A percentile compares a stretch with the other conserved stretches of the same genome.
phyloP scores from a whole-genome alignment of 768 basidiomycete species.

The Lenzites betulinus region DNA sequence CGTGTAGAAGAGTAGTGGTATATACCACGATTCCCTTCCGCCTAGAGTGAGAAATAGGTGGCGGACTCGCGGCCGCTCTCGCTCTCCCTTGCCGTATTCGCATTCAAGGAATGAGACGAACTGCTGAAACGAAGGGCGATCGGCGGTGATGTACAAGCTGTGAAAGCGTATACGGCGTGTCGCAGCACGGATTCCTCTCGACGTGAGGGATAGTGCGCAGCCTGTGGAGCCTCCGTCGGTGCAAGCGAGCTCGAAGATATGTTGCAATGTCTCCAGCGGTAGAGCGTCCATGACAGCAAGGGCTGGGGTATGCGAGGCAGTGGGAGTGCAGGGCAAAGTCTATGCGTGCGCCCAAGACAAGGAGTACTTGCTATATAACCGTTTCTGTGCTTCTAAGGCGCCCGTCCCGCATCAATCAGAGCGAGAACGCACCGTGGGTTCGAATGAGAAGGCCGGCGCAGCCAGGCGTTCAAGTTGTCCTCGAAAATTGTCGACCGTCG shows the following conservation, averaged over 20 bases:
- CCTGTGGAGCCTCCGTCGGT: not conserved
- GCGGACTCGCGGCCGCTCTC: not conserved
- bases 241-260: not conserved
- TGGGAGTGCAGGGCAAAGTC: too few species aligned
- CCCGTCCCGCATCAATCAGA: too few species aligned
- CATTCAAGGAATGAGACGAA: not conserved
- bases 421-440: too few species aligned
- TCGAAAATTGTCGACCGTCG: too few species aligned
- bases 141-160: not conserved
- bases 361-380: too few species aligned
- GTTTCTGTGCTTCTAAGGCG: too few species aligned
- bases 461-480: too few species aligned
- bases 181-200: not conserved
- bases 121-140: not conserved
- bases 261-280: not conserved
- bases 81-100: not conserved
- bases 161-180: not conserved
- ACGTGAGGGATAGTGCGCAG: not conserved
- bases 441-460: too few species aligned
- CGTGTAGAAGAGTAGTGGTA: not conserved
- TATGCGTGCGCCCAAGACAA: too few species aligned
- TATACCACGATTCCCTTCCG: not conserved
- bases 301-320: too few species aligned
- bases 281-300: not conserved
- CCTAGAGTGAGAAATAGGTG: not conserved